Percentiles rank a stretch among this genome's conserved stretches.
Conservation (phyloP, 805 yeast species). For the Ogataea kodamae region DNA sequence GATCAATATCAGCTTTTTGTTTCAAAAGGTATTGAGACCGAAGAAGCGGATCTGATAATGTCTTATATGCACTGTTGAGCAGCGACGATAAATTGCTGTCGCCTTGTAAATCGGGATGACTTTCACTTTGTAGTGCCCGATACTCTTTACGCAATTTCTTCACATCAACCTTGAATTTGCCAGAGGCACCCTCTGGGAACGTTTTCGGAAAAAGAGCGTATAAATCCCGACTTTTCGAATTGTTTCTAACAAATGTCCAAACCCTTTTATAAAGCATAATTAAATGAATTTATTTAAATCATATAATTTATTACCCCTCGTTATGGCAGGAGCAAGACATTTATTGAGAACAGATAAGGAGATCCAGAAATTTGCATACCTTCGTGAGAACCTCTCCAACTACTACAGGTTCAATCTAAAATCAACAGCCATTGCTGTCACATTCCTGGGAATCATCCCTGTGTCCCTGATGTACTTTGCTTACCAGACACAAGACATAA, state of each 20-base stretch:
- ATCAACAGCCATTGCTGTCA: conserved; percentile 27
- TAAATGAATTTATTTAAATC: neutral
- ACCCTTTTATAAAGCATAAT: conserved; percentile 2
- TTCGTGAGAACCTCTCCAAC: conserved; percentile 32
- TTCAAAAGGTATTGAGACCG: conserved; percentile 62
- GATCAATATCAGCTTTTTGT: conserved; percentile 45
- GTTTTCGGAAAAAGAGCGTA: conserved; percentile 74
- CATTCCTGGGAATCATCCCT: conserved; percentile 33
- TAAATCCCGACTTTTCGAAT: conserved; percentile 31
- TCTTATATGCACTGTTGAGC: conserved; percentile 75
- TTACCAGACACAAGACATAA: conserved; percentile 30
- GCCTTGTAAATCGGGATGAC: conserved; percentile 71
- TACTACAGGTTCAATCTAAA: conserved; percentile 31
- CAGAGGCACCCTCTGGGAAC: conserved; percentile 60
- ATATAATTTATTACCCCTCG: conserved; percentile 9
- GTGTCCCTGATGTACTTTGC: conserved; percentile 32
- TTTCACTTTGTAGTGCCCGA: conserved; percentile 62
- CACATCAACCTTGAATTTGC: conserved; percentile 56
- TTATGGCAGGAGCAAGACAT: conserved; percentile 35
- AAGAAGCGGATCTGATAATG: conserved; percentile 63
- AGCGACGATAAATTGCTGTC: conserved; percentile 42
- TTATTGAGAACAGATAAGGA: conserved; percentile 32
- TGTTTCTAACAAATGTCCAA: neutral
- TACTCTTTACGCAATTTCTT: conserved; percentile 68
- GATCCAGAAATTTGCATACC: conserved; percentile 29